Percentiles rank a stretch among this genome's conserved stretches.
These are phyloP conservation scores for Fusarium nurragi DNA, from an alignment of 2,329 filamentous ascomycete species.

Conservation along the genomic window DNA sequence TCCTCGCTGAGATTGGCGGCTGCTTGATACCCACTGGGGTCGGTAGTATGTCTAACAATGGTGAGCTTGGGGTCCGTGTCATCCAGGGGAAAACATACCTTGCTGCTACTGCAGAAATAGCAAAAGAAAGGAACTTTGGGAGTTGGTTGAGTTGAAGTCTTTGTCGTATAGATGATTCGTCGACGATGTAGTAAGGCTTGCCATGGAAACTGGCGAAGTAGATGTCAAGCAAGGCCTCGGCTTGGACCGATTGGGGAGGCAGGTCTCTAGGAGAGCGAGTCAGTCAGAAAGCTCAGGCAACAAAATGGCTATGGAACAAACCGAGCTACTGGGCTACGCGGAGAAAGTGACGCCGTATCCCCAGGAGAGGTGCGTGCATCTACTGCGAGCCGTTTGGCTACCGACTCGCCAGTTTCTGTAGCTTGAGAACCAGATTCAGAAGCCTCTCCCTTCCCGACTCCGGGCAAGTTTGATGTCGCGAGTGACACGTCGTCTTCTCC, in stretches of 20 bases:
- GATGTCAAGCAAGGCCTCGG: conserved; percentile 75
- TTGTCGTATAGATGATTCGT: conserved; percentile 79
- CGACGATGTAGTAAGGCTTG: conserved; percentile 83
- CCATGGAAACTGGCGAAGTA: conserved; percentile 84
- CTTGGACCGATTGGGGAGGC: conserved; percentile 59
- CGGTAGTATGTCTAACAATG: conserved; percentile 67
- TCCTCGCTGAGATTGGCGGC: conserved; percentile 76
- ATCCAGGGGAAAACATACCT: conserved; percentile 55
- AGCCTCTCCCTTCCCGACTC: conserved; percentile 33
- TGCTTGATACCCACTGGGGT: conserved; percentile 73
- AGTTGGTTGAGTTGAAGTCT: conserved; percentile 75
- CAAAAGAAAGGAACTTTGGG: conserved; percentile 62
- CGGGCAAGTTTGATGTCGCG: conserved; percentile 32
- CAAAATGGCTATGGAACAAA: conserved; percentile 7
- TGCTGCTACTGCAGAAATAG: conserved; percentile 69
- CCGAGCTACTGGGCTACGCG: conserved; percentile 42
- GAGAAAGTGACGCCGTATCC: conserved; percentile 40
- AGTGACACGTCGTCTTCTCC: conserved; percentile 54
- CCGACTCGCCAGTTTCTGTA: conserved; percentile 48
- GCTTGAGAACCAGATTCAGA: conserved; percentile 40
- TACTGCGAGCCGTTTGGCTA: conserved; percentile 53
- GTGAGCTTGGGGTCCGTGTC: conserved; percentile 1
- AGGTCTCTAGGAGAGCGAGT: conserved; percentile 52
- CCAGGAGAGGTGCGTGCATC: conserved; percentile 48
- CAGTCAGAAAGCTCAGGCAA: conserved; percentile 4